These are phyloP conservation scores for Yamadazyma buinensis DNA, from an alignment of 1,139 yeast genomes.

Conservation along the genomic window DNA sequence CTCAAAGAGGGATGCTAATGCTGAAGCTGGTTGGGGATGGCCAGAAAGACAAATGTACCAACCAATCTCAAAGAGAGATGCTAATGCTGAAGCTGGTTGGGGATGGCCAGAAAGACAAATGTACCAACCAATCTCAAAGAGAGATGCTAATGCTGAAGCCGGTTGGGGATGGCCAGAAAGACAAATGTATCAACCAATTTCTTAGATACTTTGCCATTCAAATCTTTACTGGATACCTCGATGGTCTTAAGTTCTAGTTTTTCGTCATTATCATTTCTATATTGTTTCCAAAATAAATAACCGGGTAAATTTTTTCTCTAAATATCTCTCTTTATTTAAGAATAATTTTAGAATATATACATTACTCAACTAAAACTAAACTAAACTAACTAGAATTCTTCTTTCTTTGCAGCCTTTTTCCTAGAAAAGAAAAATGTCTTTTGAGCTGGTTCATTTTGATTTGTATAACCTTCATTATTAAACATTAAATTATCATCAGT, in stretches of 20 bases:
- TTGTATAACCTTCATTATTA: constrained; percentile 4
- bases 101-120: constrained; percentile 9
- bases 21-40: constrained; percentile 6
- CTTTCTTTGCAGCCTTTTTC: too few relatives aligned
- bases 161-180: constrained; percentile 7
- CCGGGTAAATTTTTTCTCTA: too few relatives aligned
- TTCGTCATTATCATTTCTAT: constrained; percentile 1
- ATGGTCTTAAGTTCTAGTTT: neutral
- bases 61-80: constrained; percentile 10
- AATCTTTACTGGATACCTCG: neutral
- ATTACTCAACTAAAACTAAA: too few relatives aligned
- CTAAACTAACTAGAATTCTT: too few relatives aligned
- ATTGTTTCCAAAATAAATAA: constrained; percentile 1
- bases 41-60: constrained; percentile 9
- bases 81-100: constrained; percentile 3
- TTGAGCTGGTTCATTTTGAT: neutral
- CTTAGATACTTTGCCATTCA: neutral
- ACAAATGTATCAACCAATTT: constrained; percentile 12
- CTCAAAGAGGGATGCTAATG: constrained; percentile 7
- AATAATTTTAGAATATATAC: too few relatives aligned
- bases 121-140: constrained; percentile 11
- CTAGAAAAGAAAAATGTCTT: constrained; percentile 7
- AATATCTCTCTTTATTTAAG: too few relatives aligned
- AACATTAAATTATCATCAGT: constrained; percentile 7
- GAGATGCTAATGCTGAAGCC: too few relatives aligned